Base-by-base conservation (phyloP, 192 early-diverging fungal species). In the Fimicolochytrium jonesii region DNA sequence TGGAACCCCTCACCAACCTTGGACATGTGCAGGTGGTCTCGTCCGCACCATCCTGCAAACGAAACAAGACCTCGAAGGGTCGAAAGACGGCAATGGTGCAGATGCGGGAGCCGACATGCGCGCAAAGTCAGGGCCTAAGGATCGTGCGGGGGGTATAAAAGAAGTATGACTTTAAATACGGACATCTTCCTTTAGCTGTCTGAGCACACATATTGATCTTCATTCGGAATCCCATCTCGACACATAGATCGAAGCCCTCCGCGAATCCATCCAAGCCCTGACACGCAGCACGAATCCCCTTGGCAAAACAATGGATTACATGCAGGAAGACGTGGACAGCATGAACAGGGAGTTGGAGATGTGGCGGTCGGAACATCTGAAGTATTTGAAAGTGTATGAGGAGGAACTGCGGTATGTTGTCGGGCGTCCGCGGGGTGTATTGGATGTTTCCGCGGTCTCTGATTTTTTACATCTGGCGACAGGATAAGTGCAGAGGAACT, bases 251-350 rank as follows among this genome's bases (percentile, higher is more conserved):
- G 72, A 77, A 61, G 63, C 47, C 0, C 63, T 82, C 20, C 66
- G 73, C 18, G 71, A 72, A 35, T 71, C 64, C 9, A 81, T 83
- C 50, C 81, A 83, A 57, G 37, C 57, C 7, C 59, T 83, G 48
- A 78, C 75, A 29, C 65, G 74, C 11, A 69, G 52, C 54, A 80
- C 82, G 3, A 73, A 80, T 56, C 82, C 82, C 30, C 71, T 84
- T 17, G 77, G 75, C 29, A 80, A 78, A 48, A 79, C 76, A 2
- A 66, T 84, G 62, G 79, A 84, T 41, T 82, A 82, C 60, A 64
- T 82, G 67, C 79, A 82, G 32, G 82, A 84, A 55, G 82, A 84
- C 50, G 71, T 83, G 36, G 82, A 84, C 52, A 69, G 72, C 39
- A 84, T 84, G 82, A 80, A 75, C 37, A 71, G 73, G 53, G 82